Base-by-base conservation (phyloP, 495 filamentous ascomycete genomes). In the Podospora bellae-mahoneyi region DNA sequence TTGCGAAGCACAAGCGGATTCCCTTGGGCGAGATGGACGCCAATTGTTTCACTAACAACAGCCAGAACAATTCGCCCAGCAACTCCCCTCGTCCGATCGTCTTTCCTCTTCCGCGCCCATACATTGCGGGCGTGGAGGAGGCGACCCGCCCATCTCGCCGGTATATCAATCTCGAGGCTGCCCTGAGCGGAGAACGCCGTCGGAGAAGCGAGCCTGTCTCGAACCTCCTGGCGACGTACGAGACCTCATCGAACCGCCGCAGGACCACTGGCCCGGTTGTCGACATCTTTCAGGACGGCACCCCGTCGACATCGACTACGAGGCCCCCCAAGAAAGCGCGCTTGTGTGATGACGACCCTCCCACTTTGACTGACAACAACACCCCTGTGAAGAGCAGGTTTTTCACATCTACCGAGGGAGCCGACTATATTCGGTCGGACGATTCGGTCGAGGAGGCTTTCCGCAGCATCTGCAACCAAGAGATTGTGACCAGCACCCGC, bases 21-120 rank as follows among this genome's bases (percentile, higher is more conserved):
- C 92, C 93, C 9, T 84, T 97, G 59, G 92, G 88, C 13, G 93
- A 96, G 79, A 85, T 97, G 76, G 92, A 96, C 71, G 88, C 90
- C 10, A 97, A 97, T 75, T 90, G 85, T 68, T 92, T 97, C 73
- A 65, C 66, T 6, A 73, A 81, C 18, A 74, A 82, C 30, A 75
- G 78, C 23, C 54, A 70, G 5, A 60, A 63, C 59, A 57, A 60
- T 26, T 57, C 48, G n/a, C 44, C 74, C 10, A 75, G 76, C 2
- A 56, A 70, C 6, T 78, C 73, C 4, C 72, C 76, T 30, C 78
- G 72, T 26, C 76, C 81, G 0, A 75, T 81, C 3, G 80, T 84
- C 0, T 83, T 79, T 62, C 82, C 82, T 3, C 76, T 84, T 15
- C 82, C 82, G n/a, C 67, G 82, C 27, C 82, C 82, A 0, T 84